A percentile compares a stretch with the other conserved stretches of the same genome.
These are phyloP conservation scores for Rhodotorula babjevae DNA, from an alignment of 768 basidiomycete genomes.

Conservation along the genomic window DNA sequence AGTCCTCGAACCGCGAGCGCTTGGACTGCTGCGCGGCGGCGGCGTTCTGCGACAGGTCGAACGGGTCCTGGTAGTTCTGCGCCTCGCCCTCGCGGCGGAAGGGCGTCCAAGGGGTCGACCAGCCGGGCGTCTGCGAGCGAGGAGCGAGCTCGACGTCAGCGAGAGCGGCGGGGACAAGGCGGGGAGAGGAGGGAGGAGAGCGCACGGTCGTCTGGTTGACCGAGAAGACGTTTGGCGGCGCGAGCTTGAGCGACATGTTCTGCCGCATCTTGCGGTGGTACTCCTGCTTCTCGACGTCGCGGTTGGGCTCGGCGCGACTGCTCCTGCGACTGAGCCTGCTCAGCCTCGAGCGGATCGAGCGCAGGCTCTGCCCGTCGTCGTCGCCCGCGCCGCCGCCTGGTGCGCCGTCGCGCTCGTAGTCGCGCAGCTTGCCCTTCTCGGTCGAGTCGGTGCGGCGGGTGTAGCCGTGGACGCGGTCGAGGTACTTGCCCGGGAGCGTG, in stretches of 20 bases:
- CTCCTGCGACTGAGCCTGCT: slow-evolving; percentile 12
- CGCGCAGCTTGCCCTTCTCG: slow-evolving; percentile 30
- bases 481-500: slow-evolving; percentile 37
- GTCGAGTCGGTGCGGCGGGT: slow-evolving; percentile 10
- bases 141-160: neutral
- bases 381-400: neutral
- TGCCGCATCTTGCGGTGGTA: slow-evolving; percentile 24
- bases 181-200: neutral
- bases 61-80: slow-evolving; percentile 21
- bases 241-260: slow-evolving; percentile 27
- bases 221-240: slow-evolving; percentile 33
- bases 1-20: slow-evolving; percentile 25
- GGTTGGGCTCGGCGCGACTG: neutral
- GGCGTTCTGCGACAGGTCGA: slow-evolving; percentile 22
- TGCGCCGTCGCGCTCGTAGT: neutral
- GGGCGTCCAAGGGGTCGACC: slow-evolving; percentile 40
- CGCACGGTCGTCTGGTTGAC: slow-evolving; percentile 33
- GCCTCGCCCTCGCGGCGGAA: slow-evolving; percentile 24
- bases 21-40: slow-evolving; percentile 2
- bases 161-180: neutral
- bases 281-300: slow-evolving; percentile 29
- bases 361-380: neutral
- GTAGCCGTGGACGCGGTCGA: slow-evolving; percentile 33
- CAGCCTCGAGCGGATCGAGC: slow-evolving; percentile 5
- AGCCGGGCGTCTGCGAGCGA: slow-evolving; percentile 35